A percentile compares a stretch with the other conserved stretches of the same genome.
These are phyloP conservation scores for Starmerella vaccinii DNA, from an alignment of 805 yeast species.

Conservation along the genomic window DNA sequence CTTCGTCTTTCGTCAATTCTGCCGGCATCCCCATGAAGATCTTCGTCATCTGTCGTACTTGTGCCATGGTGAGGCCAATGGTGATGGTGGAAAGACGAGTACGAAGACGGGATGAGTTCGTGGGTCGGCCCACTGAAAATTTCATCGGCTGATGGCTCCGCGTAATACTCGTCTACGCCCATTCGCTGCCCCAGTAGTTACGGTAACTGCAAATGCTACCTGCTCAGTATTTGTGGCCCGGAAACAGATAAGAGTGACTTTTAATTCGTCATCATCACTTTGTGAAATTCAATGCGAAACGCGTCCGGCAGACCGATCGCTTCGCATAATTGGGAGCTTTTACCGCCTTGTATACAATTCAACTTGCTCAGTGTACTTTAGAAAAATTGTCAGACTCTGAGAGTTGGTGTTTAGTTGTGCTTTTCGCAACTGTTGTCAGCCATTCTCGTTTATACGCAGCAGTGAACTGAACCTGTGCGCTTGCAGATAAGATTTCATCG, in stretches of 20 bases:
- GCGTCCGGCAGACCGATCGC: too few species aligned
- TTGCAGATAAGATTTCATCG: not conserved
- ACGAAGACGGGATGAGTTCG: constrained; percentile 59
- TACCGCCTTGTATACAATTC: too few species aligned
- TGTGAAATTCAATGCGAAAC: too few species aligned
- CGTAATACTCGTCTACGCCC: constrained; percentile 26
- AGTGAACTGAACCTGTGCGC: too few species aligned
- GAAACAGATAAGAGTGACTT: not conserved
- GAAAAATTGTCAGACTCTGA: too few species aligned
- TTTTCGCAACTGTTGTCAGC: too few species aligned
- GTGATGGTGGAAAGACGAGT: constrained; percentile 51
- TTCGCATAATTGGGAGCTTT: too few species aligned
- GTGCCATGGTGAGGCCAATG: constrained; percentile 22
- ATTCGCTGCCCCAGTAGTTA: constrained; percentile 4
- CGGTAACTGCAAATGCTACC: not conserved
- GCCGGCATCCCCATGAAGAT: constrained; percentile 6
- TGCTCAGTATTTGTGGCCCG: not conserved
- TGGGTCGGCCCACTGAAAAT: constrained; percentile 65
- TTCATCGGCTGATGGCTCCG: constrained; percentile 35
- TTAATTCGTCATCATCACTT: too few species aligned
- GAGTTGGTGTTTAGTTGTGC: too few species aligned
- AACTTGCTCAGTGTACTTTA: too few species aligned
- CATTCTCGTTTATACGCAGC: too few species aligned
- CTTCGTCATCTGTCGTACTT: constrained; percentile 11
- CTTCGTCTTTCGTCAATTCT: constrained; percentile 12